A percentile compares a stretch with the other conserved stretches of the same genome.
Conservation (phyloP, 2,329 filamentous ascomycete genomes). For the Penicillium sp. region DNA sequence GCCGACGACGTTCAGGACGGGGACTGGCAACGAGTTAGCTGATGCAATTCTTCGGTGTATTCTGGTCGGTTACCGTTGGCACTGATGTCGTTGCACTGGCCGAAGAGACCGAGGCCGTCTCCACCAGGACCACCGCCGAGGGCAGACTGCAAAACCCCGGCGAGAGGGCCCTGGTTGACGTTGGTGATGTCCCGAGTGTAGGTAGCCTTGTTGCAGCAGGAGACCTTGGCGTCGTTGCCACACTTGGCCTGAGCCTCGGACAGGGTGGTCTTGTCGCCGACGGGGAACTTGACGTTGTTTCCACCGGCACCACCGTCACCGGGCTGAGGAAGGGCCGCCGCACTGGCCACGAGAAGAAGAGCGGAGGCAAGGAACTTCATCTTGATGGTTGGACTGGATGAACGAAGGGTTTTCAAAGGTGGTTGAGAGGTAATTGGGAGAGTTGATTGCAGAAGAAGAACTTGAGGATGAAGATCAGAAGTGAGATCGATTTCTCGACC, state of each 20-base stretch:
- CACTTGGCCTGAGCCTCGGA: slow-evolving; percentile 25
- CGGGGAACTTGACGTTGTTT: slow-evolving; percentile 14
- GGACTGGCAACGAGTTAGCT: background rate
- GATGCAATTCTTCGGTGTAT: background rate
- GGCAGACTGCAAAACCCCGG: slow-evolving; percentile 26
- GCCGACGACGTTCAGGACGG: slow-evolving; percentile 10
- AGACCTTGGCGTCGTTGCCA: slow-evolving; percentile 24
- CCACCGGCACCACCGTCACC: slow-evolving; percentile 6
- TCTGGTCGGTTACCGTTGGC: slow-evolving; percentile 20
- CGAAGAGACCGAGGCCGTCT: slow-evolving; percentile 30
- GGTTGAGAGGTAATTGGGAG: background rate
- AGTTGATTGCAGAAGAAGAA: slow-evolving; percentile 4
- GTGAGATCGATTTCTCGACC: background rate
- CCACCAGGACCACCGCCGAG: slow-evolving; percentile 26
- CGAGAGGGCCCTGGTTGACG: slow-evolving; percentile 20
- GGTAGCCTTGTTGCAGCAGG: slow-evolving; percentile 33
- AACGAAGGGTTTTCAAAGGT: background rate
- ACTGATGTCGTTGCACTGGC: slow-evolving; percentile 34
- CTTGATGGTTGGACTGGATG: slow-evolving; percentile 14
- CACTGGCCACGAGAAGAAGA: slow-evolving; percentile 25
- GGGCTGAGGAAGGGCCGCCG: slow-evolving; percentile 20
- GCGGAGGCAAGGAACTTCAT: slow-evolving; percentile 30
- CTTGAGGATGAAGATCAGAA: slow-evolving; percentile 9
- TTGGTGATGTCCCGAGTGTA: slow-evolving; percentile 21
- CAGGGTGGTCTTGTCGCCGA: slow-evolving; percentile 17